A percentile compares a stretch with the other conserved stretches of the same genome.
Evolutionary conservation across 257 asterid species (phyloP).

Genomic region (Petunia secreta): DNA sequence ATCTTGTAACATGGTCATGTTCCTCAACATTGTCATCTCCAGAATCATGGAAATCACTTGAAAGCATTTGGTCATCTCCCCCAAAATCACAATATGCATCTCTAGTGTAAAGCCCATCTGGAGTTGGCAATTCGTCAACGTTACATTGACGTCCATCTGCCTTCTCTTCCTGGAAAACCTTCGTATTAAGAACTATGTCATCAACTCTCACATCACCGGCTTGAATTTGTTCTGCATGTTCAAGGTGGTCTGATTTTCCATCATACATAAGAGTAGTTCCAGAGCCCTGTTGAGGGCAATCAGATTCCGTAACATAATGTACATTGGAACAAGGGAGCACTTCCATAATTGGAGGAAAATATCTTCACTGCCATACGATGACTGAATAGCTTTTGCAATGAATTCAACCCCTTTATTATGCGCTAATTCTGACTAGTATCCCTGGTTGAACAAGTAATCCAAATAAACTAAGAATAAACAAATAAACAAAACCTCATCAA

Average conservation of each 20-base stretch:
- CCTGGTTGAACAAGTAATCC: slow-evolving; percentile 33
- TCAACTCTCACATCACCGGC: slow-evolving; percentile 47
- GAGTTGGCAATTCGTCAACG: slow-evolving; percentile 52
- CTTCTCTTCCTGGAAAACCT: slow-evolving; percentile 48
- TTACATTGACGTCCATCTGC: slow-evolving; percentile 49
- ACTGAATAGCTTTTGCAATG: not conserved
- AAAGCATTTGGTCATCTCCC: slow-evolving; percentile 52
- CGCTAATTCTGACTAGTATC: slow-evolving; percentile 35
- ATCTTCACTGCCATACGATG: slow-evolving; percentile 39
- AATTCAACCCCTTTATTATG: slow-evolving; percentile 31
- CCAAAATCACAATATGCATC: slow-evolving; percentile 55
- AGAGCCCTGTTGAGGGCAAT: slow-evolving; percentile 59
- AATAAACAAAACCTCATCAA: not conserved
- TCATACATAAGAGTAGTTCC: slow-evolving; percentile 49
- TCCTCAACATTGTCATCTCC: slow-evolving; percentile 59
- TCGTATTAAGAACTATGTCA: slow-evolving; percentile 39
- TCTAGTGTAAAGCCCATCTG: slow-evolving; percentile 51
- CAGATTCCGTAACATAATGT: slow-evolving; percentile 51
- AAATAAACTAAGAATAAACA: not conserved
- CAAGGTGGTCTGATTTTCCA: slow-evolving; percentile 50
- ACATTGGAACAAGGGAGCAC: slow-evolving; percentile 64
- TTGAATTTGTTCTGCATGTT: slow-evolving; percentile 48
- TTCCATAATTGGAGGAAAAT: slow-evolving; percentile 59
- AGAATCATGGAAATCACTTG: slow-evolving; percentile 62
- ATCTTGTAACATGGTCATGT: slow-evolving; percentile 51